Percentiles rank a stretch among this genome's conserved stretches.
phyloP scores from a whole-genome alignment of 345 rosid species.

The Eucalyptus shirleyi region DNA sequence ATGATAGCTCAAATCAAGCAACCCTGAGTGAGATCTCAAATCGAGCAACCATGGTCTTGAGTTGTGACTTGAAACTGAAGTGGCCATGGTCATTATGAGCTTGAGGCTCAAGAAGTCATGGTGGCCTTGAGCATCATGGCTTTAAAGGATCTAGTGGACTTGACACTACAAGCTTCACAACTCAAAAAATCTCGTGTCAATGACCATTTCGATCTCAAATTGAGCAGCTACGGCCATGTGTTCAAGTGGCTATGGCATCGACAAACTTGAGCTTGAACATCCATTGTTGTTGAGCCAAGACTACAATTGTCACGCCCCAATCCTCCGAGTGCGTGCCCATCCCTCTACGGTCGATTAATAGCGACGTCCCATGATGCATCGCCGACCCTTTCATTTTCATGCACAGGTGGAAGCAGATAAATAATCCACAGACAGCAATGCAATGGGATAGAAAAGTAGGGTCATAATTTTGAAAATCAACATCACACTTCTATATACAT shows the following conservation, averaged over 20 bases:
- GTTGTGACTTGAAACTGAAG: not conserved
- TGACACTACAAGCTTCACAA: not conserved
- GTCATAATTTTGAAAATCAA: too few relatives aligned
- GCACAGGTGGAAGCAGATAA: too few relatives aligned
- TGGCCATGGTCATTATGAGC: not conserved
- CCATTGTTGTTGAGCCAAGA: not conserved
- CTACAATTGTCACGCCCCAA: not conserved
- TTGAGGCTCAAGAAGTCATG: not conserved
- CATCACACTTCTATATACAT: too few relatives aligned
- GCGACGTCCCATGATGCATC: accelerated
- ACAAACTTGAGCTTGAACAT: not conserved
- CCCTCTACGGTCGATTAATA: too few relatives aligned
- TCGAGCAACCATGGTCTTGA: not conserved
- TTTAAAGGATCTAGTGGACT: not conserved
- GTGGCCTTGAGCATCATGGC: not conserved
- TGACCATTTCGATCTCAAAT: not conserved
- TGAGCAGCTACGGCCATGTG: not conserved
- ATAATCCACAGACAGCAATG: too few relatives aligned
- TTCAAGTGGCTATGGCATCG: not conserved
- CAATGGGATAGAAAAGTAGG: too few relatives aligned
- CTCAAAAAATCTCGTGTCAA: not conserved
- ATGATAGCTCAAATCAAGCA: not conserved
- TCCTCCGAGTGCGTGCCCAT: too few relatives aligned
- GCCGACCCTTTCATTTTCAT: too few relatives aligned
- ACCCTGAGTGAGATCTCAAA: not conserved